Evolutionary conservation across 2,329 filamentous ascomycete genomes (phyloP).

Genomic region (Stagonosporopsis cucurbitacearum): DNA sequence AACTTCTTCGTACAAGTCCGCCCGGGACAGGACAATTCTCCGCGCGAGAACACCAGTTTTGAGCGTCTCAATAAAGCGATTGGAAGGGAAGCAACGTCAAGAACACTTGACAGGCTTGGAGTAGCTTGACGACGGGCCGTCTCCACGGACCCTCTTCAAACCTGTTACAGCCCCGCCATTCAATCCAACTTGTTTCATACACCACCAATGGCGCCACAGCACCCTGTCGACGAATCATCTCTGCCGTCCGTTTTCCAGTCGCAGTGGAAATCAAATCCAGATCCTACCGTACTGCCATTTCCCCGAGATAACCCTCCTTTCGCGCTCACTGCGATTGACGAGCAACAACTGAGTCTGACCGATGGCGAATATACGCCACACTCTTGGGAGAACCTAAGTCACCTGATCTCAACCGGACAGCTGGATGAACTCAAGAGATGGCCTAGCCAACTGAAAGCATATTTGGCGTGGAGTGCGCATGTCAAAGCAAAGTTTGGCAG

Average conservation of each 20-base stretch:
- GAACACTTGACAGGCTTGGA: background rate
- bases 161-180: slow-evolving; percentile 4
- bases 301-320: slow-evolving; percentile 45
- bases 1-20: background rate
- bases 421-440: slow-evolving; percentile 64
- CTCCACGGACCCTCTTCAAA: slow-evolving; percentile 2
- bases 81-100: background rate
- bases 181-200: slow-evolving; percentile 15
- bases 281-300: slow-evolving; percentile 46
- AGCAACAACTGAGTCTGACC: slow-evolving; percentile 41
- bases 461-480: slow-evolving; percentile 64
- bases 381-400: slow-evolving; percentile 42
- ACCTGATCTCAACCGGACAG: slow-evolving; percentile 54
- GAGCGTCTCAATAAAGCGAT: background rate
- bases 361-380: slow-evolving; percentile 45
- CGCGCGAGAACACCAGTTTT: background rate
- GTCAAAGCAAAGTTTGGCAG: slow-evolving; percentile 63
- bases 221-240: slow-evolving; percentile 31
- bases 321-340: slow-evolving; percentile 43
- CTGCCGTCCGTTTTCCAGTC: slow-evolving; percentile 40
- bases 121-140: slow-evolving; percentile 12
- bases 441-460: slow-evolving; percentile 65
- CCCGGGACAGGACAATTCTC: background rate
- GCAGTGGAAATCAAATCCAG: slow-evolving; percentile 38
- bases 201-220: slow-evolving; percentile 20